Conservation (phyloP, 2,329 filamentous ascomycete genomes). For the Onygenales sp. region DNA sequence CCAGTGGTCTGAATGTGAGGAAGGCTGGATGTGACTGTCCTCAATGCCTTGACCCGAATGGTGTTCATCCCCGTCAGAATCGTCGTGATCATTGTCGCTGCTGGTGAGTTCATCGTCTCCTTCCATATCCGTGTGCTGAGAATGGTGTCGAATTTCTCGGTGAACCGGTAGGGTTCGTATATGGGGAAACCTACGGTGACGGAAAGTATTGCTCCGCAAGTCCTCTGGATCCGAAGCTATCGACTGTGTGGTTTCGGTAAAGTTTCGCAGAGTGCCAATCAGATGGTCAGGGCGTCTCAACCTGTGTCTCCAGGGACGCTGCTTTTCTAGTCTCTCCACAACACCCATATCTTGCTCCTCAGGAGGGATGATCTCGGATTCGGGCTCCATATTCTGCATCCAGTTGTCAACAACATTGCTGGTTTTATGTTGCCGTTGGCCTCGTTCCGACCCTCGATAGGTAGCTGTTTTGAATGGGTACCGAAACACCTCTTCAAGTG, state of each 20-base stretch:
- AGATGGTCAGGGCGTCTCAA: conserved; percentile 29
- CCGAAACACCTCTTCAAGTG: conserved; percentile 84
- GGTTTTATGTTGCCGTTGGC: conserved; percentile 60
- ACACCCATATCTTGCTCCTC: conserved; percentile 52
- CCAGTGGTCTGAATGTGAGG: conserved; percentile 8
- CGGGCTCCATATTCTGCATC: conserved; percentile 63
- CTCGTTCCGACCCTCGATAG: conserved; percentile 47
- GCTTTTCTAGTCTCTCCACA: conserved; percentile 48
- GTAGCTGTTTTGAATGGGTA: conserved; percentile 55
- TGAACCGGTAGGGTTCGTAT: conserved; percentile 16
- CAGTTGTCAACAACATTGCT: conserved; percentile 77
- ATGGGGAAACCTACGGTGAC: conserved; percentile 28
- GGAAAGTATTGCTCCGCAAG: conserved; percentile 16
- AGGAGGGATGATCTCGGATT: conserved; percentile 46
- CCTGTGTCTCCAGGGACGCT: conserved; percentile 38
- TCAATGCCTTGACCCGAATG: conserved; percentile 14
- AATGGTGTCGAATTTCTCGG: conserved; percentile 33
- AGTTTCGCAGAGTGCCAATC: conserved; percentile 29
- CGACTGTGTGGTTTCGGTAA: conserved; percentile 44
- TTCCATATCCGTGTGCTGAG: conserved; percentile 67
- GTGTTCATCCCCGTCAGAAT: conserved; percentile 21
- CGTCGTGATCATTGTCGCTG: conserved; percentile 63
- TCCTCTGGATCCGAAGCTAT: conserved; percentile 50
- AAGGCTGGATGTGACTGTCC: conserved; percentile 6
- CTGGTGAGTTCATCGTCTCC: conserved; percentile 76